These are phyloP conservation scores for Chlamydomonas eustigma DNA, from an alignment of 139 green algal genomes.

Conservation along the genomic window DNA sequence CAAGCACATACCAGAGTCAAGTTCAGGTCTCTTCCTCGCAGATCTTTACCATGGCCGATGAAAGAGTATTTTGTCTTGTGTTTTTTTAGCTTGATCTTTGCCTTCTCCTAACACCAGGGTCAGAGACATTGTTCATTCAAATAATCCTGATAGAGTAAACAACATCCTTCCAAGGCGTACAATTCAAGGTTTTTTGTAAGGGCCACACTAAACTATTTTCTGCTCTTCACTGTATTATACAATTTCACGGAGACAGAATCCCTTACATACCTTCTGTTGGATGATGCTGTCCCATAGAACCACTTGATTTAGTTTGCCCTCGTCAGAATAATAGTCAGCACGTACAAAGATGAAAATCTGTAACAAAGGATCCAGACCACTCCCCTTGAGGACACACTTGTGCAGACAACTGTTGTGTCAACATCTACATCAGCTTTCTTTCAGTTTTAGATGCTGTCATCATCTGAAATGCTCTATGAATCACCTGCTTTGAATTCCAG, in stretches of 20 bases:
- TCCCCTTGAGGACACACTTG: no score
- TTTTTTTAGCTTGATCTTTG: conserved; percentile 37
- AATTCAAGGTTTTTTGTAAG: no score
- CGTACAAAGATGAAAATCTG: conserved; percentile 24
- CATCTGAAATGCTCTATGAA: conserved; percentile 65
- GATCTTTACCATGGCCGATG: conserved; percentile 56
- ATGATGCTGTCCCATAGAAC: conserved; percentile 79
- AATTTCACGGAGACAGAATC: no score
- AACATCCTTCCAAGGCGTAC: no score
- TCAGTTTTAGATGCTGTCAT: neutral
- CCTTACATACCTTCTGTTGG: conserved; percentile 36
- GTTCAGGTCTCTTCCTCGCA: conserved; percentile 59
- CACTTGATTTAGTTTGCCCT: conserved; percentile 58
- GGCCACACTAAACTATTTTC: no score
- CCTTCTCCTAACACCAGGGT: conserved; percentile 22
- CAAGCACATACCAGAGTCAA: conserved; percentile 66
- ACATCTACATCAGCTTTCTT: neutral
- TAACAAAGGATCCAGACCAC: neutral
- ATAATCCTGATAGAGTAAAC: no score
- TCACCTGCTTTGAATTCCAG: conserved; percentile 89
- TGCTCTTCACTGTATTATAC: no score
- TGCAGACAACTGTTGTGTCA: no score
- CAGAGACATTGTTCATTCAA: no score
- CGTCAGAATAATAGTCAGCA: conserved; percentile 39
- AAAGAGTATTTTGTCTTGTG: conserved; percentile 65